Base-by-base conservation (phyloP, 2,329 filamentous ascomycete genomes). In the Ceratocystis ficicola region DNA sequence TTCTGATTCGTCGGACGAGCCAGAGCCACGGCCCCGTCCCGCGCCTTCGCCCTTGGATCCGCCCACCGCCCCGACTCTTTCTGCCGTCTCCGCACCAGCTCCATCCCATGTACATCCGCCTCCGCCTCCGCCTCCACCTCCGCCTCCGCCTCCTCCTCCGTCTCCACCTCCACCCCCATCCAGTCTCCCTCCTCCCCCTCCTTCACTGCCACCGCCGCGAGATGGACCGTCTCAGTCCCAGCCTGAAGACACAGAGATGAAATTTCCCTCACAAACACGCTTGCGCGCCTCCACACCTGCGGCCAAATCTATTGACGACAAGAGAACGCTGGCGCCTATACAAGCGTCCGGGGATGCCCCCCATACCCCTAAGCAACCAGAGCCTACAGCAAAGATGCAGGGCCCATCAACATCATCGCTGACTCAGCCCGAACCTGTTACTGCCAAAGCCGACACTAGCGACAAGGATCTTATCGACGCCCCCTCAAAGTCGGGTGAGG, bases 1-100 rank as follows among this genome's bases (percentile, higher is more conserved):
- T 3, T 52, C 44, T 28, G 65, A 64, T 41, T 67, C 65, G 36
- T 67, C 65, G 1, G 55, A 59, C 17, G 36, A 22, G 41, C 32
- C 36, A 15, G 44, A 44, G 20, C 50, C 55, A 17, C 25, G 28
- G 17, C 48, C 63, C 17, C 15, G 25, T 36, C 32, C 41, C 28
- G 28, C 20, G 55, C 44, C 55, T 32, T 22, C 44, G 20, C 22
- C 52, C 7, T 10, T 48, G 17, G 32, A 63, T 15, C 17, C 59
- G 20, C 20, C 44, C 25, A 15, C 22, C 36, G 57, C 22, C 10
- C 48, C 32, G 46, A 44, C 44, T 32, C 25, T 7, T 6, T 30
- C 52, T n/a, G 1, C 20, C 4, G 12, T n/a, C 15, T 25, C 10
- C 22, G 22, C 22, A 12, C 50, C 25, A 25, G 20, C 8, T 30